Evolutionary conservation across 1,284 basidiomycete genomes (phyloP), one percentile per base, ranked within the genome.

Genomic region (Cryptococcus sp.): DNA sequence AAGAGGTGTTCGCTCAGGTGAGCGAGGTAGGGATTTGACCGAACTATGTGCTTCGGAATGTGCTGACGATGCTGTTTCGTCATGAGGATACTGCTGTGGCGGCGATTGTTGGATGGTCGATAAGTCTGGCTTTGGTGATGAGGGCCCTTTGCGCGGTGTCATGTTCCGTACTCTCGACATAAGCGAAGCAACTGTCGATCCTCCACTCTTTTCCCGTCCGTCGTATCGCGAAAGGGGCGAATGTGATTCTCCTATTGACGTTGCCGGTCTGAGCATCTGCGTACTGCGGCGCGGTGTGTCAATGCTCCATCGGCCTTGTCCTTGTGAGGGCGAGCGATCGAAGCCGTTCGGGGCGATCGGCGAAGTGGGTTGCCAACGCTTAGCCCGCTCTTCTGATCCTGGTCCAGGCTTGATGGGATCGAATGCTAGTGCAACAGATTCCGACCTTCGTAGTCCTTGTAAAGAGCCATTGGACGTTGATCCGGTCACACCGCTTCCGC

Each of bases 101-200:
- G 64, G 64, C 7, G 64, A 66, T 38, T 62, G 58, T 27, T 63
- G 57, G 42, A 66, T 63, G 31, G 59, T 55, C 5, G 41, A 47
- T 6, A 63, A 47, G 27, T 62, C 61, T 6, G 53, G 20, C 25
- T 57, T 65, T 19, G 54, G 54, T 39, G 50, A 54, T 23, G 40
- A 25, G 3, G 35, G 50, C 13, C 52, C 50, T 47, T 56, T 59
- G 22, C 53, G 39, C 20, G 64, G 59, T 35, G 61, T 57, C 53
- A 64, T 48, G 5, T 55, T 53, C 39, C 51, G 41, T 20, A 61
- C 57, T 56, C 62, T 62, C 23, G 58, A 55, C 40, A 64, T 53
- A 19, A 60, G 53, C 3, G 60, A 62, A 3, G 60, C 60, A 1
- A 64, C 60, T 13, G 62, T 60, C 7, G 60, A 67, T 45, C 44